Conservation (phyloP, 1,139 yeast genomes). For the Taiozyma sp. region DNA sequence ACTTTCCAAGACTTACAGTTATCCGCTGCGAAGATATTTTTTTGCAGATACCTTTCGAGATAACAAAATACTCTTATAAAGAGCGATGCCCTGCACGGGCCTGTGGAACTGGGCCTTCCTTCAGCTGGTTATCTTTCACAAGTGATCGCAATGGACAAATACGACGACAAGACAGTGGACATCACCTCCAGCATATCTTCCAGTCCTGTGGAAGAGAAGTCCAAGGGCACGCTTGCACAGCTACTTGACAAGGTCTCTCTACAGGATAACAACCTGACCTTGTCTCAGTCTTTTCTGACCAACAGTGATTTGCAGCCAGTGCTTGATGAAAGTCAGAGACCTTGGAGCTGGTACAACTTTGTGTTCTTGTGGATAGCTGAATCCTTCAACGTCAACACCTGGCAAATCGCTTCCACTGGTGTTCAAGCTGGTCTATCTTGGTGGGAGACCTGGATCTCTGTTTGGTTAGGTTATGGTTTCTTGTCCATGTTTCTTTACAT, state of each 20-base stretch:
- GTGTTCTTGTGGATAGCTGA: constrained; percentile 84
- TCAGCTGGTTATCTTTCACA: neutral
- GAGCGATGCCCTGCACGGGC: neutral
- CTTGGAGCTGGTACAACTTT: constrained; percentile 80
- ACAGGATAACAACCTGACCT: constrained; percentile 28
- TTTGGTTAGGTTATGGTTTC: constrained; percentile 67
- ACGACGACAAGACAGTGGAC: neutral
- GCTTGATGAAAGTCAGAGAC: constrained; percentile 54
- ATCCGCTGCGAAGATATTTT: neutral
- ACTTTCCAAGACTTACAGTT: neutral
- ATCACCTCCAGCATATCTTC: neutral
- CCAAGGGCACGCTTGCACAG: neutral
- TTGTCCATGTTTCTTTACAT: constrained; percentile 60
- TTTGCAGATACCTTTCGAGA: neutral
- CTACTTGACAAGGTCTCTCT: constrained; percentile 2
- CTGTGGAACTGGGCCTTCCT: neutral
- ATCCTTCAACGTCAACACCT: constrained; percentile 81
- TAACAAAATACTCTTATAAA: neutral
- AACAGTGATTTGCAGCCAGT: constrained; percentile 79
- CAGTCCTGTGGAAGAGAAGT: neutral
- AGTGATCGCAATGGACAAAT: neutral
- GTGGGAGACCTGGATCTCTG: constrained; percentile 90
- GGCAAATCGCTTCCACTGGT: constrained; percentile 90
- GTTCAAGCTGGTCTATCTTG: constrained; percentile 69
- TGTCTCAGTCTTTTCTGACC: constrained; percentile 54